These are phyloP conservation scores for Saturnispora besseyi DNA, from an alignment of 805 yeast species.

Conservation along the genomic window DNA sequence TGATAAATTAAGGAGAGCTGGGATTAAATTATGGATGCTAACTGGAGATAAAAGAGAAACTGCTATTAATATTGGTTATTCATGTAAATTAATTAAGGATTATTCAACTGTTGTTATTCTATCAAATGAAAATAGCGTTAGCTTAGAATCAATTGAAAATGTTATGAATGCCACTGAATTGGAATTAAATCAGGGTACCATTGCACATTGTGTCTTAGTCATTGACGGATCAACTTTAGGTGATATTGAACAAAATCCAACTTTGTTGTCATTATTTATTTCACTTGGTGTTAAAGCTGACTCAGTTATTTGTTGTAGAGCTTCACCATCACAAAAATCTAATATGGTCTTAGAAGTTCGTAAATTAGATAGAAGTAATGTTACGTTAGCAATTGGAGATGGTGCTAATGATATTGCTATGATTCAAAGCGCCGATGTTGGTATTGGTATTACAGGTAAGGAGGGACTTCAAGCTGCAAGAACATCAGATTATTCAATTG, in stretches of 20 bases:
- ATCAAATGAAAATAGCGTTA: slow-evolving; percentile 18
- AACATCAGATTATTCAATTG: slow-evolving; percentile 89
- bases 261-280: slow-evolving; percentile 64
- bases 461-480: slow-evolving; percentile 97
- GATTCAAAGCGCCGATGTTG: slow-evolving; percentile 98
- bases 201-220: slow-evolving; percentile 92
- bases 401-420: slow-evolving; percentile 99
- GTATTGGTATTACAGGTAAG: slow-evolving; percentile 93
- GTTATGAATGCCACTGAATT: slow-evolving; percentile 67
- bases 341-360: slow-evolving; percentile 78
- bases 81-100: slow-evolving; percentile 88
- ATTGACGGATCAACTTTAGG: slow-evolving; percentile 87
- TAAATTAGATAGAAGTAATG: slow-evolving; percentile 52
- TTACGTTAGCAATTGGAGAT: slow-evolving; percentile 94
- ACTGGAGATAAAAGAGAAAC: slow-evolving; percentile 98
- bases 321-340: slow-evolving; percentile 95
- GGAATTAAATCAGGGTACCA: slow-evolving; percentile 60
- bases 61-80: slow-evolving; percentile 93
- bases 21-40: slow-evolving; percentile 94
- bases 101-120: slow-evolving; percentile 82
- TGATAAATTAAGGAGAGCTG: slow-evolving; percentile 85
- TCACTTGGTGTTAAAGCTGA: slow-evolving; percentile 83
- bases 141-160: slow-evolving; percentile 24
- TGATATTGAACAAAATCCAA: slow-evolving; percentile 62
- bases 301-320: slow-evolving; percentile 91